Evolutionary conservation across 768 basidiomycete species (phyloP), one percentile per base, ranked within the genome.

Genomic region (Boletus tylopilopsis): DNA sequence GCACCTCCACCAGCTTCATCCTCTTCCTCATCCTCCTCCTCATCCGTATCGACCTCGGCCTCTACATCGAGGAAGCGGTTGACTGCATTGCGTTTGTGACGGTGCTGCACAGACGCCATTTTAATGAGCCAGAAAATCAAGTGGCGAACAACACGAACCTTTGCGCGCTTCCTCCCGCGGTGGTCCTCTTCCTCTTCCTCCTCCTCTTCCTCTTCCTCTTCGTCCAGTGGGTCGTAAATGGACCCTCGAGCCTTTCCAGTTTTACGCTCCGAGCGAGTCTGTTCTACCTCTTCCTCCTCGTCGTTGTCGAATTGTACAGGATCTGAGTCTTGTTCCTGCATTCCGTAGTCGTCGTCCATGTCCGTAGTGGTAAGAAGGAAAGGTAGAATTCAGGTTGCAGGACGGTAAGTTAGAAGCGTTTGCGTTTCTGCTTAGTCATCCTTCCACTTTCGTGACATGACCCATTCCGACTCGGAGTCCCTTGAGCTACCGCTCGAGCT

Each of bases 11-110:
- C 87, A 50, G 77, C 79, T 46, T 90, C 90, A 18, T 88, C 87
- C 4, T 89, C 89, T 6, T 85, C 91, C 18, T 95, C 93, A 3
- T 88, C 87, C 22, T 97, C 96, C 30, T 96, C 95, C 4, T 97
- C 96, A 18, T 98, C 96, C 25, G 96, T 94, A 58, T 93, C 93
- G 18, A 95, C 94, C 65, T 93, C 92, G 47, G 93, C 94, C 72
- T 95, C 92, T 49, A 94, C 79, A 81, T 98, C 96, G 58, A 98
- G 75, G 84, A 94, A 99, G 56, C 85, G 84, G 64, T 82, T 88
- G 22, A 81, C 77, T 16, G 76, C 73, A 46, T 72, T 70, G 42
- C 80, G 80, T 68, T 80, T 85, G 66, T 87, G 85, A 51, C 83
- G 80, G 51, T 78, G 82, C 82, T 84, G 45, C 41, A 37, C 38